Conservation (phyloP, 345 rosid genomes). For the Chamaenerion angustifolium region DNA sequence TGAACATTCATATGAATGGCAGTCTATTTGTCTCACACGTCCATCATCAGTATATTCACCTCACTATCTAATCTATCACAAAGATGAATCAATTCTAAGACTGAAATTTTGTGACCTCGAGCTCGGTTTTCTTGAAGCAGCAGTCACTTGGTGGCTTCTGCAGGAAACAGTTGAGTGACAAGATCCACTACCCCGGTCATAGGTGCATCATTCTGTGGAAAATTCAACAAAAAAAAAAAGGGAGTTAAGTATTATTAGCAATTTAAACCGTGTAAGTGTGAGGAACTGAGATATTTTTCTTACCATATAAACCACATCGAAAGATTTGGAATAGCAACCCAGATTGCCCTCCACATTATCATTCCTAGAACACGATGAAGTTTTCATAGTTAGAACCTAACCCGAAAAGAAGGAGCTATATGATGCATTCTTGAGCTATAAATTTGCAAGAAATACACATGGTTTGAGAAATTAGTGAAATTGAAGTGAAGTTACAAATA, state of each 20-base stretch:
- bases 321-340: constrained; percentile 46
- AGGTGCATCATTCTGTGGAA: constrained; percentile 59
- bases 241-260: background rate
- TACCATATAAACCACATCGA: constrained; percentile 66
- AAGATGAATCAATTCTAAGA: no score
- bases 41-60: no score
- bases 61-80: no score
- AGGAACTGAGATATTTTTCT: constrained; percentile 13
- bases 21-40: no score
- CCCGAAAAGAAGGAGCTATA: background rate
- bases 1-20: no score
- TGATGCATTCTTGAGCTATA: no score
- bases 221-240: background rate
- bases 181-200: constrained; percentile 62
- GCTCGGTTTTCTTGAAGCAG: no score
- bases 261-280: background rate
- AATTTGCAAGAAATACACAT: background rate
- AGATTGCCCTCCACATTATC: constrained; percentile 50
- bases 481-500: no score
- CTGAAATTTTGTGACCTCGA: no score
- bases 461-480: no score
- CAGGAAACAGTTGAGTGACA: constrained; percentile 36
- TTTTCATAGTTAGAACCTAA: background rate
- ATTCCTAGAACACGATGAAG: constrained; percentile 34
- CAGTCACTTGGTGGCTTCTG: no score